Percentiles rank a stretch among this genome's conserved stretches.
Conservation (phyloP, 768 basidiomycete species). For the Suillus fuscotomentosus region DNA sequence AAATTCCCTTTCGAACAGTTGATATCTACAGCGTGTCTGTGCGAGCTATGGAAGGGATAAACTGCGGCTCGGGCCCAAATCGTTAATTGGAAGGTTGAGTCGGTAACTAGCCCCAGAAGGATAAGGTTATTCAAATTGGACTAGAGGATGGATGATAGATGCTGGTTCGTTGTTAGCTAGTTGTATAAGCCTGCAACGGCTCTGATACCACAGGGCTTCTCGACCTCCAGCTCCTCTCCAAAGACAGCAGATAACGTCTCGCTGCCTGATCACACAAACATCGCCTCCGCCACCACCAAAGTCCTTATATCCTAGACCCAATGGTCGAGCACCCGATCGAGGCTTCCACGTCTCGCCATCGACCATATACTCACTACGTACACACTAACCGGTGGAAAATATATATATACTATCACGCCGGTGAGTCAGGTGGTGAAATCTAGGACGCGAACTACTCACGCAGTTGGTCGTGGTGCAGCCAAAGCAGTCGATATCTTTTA, state of each 20-base stretch:
- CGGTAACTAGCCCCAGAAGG: too few relatives aligned
- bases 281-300: too few relatives aligned
- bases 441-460: background rate
- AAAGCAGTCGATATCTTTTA: background rate
- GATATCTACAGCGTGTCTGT: background rate
- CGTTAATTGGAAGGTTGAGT: too few relatives aligned
- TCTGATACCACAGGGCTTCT: too few relatives aligned
- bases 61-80: too few relatives aligned
- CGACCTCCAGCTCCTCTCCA: too few relatives aligned
- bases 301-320: background rate
- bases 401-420: background rate
- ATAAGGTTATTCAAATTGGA: too few relatives aligned
- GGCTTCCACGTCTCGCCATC: background rate
- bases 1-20: background rate
- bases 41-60: too few relatives aligned
- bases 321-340: background rate
- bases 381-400: background rate
- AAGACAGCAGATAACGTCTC: too few relatives aligned
- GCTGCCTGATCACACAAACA: background rate
- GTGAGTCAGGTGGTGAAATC: background rate
- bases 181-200: too few relatives aligned
- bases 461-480: background rate
- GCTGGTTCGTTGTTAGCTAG: too few relatives aligned
- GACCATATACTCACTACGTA: background rate
- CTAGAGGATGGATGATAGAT: too few relatives aligned